Evolutionary conservation across 805 yeast species (phyloP), one percentile per base, ranked within the genome.

Genomic region (Clavispora carvajalis): DNA sequence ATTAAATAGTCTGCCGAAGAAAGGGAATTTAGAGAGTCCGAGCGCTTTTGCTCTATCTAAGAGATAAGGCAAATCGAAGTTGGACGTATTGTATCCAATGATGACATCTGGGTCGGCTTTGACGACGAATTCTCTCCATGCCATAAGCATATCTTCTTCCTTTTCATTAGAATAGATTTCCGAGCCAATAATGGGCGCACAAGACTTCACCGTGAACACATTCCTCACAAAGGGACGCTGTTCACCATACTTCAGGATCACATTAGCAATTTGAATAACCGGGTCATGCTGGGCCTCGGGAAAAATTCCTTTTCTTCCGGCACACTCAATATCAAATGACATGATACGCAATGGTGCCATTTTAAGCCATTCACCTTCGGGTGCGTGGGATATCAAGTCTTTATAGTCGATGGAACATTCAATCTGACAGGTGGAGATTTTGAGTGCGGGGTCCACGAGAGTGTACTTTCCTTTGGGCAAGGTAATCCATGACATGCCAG

Each of bases 401-500:
- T 65, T 64, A 55, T 79, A 89, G 54, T 82, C 73, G 11, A 93
- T 76, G 5, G 69, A 60, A 26, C 90, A 80, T 66, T 93, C 99
- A 21, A 90, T 61, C 62, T 93, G 99, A 58, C 96, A 86, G 0
- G 82, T 77, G 0, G 96, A 86, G 7, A 81, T 73, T 46, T 64
- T 69, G 10, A 60, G 51, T 3, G 51, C 46, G 1, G 58, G 48
- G 3, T 67, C 60, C 2, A 79, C 71, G 47, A 80, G 36, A 1
- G 57, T 52, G 60, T 90, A 95, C 49, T 76, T 82, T 0, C 80
- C 79, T 41, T 71, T 76, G 0, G 98, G 97, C 19, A 91, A 71
- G 0, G 96, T 85, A 21, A 95, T 73, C 99, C 99, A 93, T 19
- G 95, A 85, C 99, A 93, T 93, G 29, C 99, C 95, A 1, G 91